A percentile compares a stretch with the other conserved stretches of the same genome.
Evolutionary conservation across 345 rosid species (phyloP).

Genomic region (Isatis tinctoria): DNA sequence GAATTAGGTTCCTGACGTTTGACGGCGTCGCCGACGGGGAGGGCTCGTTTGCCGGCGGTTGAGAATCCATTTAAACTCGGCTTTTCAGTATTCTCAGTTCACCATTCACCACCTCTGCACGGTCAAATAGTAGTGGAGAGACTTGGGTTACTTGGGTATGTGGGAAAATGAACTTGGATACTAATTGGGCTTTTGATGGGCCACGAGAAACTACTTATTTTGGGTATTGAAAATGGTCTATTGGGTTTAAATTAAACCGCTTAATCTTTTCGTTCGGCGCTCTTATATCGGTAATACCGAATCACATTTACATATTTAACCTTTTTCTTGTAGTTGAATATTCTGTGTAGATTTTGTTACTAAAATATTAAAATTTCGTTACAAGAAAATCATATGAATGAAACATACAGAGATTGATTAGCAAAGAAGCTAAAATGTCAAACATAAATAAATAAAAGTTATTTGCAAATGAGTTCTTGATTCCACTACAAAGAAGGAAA

Average conservation of each 20-base stretch:
- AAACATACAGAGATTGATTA: background rate
- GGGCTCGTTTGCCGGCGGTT: constrained; percentile 24
- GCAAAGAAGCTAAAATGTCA: background rate
- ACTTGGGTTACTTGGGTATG: background rate
- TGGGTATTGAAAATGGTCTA: background rate
- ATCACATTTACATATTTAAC: no score
- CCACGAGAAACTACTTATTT: background rate
- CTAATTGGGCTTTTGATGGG: constrained; percentile 14
- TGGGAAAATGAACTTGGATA: background rate
- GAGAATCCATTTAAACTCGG: constrained; percentile 34
- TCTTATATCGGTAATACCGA: no score
- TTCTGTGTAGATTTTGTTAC: no score
- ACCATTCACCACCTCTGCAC: background rate
- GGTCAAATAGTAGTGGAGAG: background rate
- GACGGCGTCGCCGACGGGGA: constrained; percentile 21
- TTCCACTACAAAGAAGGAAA: constrained; percentile 55
- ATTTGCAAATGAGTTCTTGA: constrained; percentile 8
- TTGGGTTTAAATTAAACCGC: no score
- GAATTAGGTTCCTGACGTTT: constrained; percentile 35
- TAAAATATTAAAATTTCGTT: no score
- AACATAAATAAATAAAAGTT: background rate
- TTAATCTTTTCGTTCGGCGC: no score
- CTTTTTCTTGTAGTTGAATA: no score
- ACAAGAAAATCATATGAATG: background rate
- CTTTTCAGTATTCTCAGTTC: background rate